phyloP scores from a whole-genome alignment of 2,329 filamentous ascomycete species.

The Phaeosphaeriaceae sp. region DNA sequence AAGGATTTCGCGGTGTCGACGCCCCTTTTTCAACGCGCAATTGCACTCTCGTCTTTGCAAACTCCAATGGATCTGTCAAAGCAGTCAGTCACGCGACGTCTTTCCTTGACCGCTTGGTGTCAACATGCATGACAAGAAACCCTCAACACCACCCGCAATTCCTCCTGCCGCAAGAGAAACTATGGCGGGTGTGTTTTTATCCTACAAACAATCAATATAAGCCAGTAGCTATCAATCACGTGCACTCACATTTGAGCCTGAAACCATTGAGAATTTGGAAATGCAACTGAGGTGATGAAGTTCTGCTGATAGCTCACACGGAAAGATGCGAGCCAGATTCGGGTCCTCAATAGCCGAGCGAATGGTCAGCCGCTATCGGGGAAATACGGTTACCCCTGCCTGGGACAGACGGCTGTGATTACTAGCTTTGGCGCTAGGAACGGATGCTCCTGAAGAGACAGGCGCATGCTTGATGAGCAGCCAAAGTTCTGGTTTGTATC shows the following conservation, averaged over 20 bases:
- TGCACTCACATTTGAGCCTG: conserved; percentile 33
- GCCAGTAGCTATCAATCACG: background rate
- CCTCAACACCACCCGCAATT: conserved; percentile 49
- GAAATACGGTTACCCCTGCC: background rate
- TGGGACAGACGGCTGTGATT: background rate
- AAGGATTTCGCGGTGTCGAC: conserved; percentile 62
- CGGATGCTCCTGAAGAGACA: background rate
- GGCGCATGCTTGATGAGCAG: too few relatives aligned
- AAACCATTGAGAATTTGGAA: conserved; percentile 35
- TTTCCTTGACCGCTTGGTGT: background rate
- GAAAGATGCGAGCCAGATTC: conserved; percentile 13
- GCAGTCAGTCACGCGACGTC: conserved; percentile 15
- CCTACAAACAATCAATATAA: conserved; percentile 24
- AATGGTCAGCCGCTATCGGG: conserved; percentile 9
- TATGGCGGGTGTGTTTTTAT: conserved; percentile 46
- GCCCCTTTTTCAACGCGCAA: conserved; percentile 55
- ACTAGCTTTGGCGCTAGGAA: background rate
- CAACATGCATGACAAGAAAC: conserved; percentile 42
- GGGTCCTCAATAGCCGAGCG: conserved; percentile 24
- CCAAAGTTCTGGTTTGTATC: too few relatives aligned
- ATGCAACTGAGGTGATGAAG: conserved; percentile 18
- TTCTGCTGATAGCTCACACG: conserved; percentile 12
- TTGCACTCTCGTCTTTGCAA: conserved; percentile 70
- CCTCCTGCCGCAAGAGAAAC: conserved; percentile 49
- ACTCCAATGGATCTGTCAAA: conserved; percentile 67